Evolutionary conservation across 345 rosid genomes (phyloP), one percentile per base, ranked within the genome.

Genomic region (Mallotus nudiflorus): DNA sequence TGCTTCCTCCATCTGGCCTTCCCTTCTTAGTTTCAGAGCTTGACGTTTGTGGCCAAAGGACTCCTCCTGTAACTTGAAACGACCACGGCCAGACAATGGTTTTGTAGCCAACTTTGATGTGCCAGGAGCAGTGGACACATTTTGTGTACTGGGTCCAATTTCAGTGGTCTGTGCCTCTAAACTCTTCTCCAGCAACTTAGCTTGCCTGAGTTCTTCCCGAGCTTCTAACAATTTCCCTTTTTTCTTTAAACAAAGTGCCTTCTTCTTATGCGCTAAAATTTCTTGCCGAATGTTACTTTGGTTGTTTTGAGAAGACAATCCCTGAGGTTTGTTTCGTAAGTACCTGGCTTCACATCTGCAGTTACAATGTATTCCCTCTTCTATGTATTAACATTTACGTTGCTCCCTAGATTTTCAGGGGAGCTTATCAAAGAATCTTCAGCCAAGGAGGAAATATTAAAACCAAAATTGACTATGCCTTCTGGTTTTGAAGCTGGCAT

Each of bases 151-250:
- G 9, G 75, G 51, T 55, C 75, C 81, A 29, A 76, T 81, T 48
- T 74, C 82, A 60, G 77, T 59, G 6, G 39, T 77, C 59, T 73
- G 82, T 62, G 76, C 85, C 57, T 78, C 82, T 54, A 75, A 82
- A 67, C 80, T 85, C 85, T 77, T 86, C 85, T 90, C 96, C 73
- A 94, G 73, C 71, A 88, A 62, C 80, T 90, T 94, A 35, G 97
- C 98, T 75, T 75, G 85, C 51, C 83, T 78, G 25, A 94, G 91
- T 79, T 90, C 92, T 67, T 87, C 93, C 68, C 83, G 86, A 44
- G 98, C 97, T 83, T 91, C 97, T 66, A 80, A 76, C 52, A 90
- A 66, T 76, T 81, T 94, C 58, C 98, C 97, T 73, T 94, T 93
- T 80, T 83, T 87, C 81, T 94, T 91, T 39, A 91, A 77, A 51